phyloP scores from a whole-genome alignment of 352 stramenopile species.

The Globisporangium cylindrosporum region DNA sequence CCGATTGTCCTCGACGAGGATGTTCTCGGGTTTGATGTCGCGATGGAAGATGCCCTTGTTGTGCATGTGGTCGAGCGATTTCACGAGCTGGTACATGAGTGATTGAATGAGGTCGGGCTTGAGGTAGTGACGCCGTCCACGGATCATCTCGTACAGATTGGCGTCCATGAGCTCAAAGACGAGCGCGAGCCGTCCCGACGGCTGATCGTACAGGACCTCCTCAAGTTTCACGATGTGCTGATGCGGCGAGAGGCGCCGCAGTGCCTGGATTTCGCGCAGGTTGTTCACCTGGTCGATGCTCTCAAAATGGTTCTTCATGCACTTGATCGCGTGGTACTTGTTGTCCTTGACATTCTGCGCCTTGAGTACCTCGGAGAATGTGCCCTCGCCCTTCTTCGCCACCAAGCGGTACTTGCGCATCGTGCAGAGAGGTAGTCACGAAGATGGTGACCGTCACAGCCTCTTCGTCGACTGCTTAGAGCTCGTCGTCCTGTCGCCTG shows the following conservation, averaged over 20 bases:
- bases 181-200: conserved; percentile 90
- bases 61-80: conserved; percentile 96
- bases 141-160: conserved; percentile 97
- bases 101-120: conserved; percentile 80
- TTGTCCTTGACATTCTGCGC: conserved; percentile 92
- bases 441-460: not conserved
- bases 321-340: conserved; percentile 97
- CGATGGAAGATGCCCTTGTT: conserved; percentile 96
- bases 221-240: conserved; percentile 95
- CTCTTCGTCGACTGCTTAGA: not conserved
- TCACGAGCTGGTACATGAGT: conserved; percentile 93
- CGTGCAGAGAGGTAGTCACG: not conserved
- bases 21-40: conserved; percentile 97
- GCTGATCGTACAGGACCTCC: conserved; percentile 93
- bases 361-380: conserved; percentile 94
- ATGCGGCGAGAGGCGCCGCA: conserved; percentile 91
- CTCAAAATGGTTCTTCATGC: conserved; percentile 97
- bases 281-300: conserved; percentile 97
- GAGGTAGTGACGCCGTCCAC: conserved; percentile 82
- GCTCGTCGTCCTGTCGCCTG: not conserved
- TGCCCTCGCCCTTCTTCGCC: conserved; percentile 95
- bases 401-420: conserved; percentile 94
- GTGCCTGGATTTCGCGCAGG: conserved; percentile 93
- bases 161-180: conserved; percentile 97
- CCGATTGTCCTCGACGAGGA: conserved; percentile 86